Conservation (phyloP, 1,284 basidiomycete genomes). For the Naganishia sp. region DNA sequence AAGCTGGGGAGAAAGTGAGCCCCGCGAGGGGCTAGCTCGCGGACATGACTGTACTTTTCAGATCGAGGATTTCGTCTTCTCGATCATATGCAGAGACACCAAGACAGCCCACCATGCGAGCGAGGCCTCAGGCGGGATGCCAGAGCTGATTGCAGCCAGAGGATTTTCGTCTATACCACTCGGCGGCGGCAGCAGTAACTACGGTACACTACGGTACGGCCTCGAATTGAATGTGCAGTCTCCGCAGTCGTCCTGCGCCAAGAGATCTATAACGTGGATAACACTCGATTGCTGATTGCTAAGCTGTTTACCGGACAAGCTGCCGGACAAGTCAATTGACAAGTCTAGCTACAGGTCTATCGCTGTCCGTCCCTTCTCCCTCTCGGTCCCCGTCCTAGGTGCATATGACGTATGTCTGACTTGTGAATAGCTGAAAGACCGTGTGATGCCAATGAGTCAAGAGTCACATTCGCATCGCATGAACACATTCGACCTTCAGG, state of each 20-base stretch:
- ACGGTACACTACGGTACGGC: background rate
- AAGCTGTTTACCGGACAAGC: too few relatives aligned
- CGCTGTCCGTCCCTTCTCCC: too few relatives aligned
- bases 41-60: conserved; percentile 1
- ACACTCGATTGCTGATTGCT: background rate
- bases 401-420: too few relatives aligned
- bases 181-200: conserved; percentile 2
- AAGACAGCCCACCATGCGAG: background rate
- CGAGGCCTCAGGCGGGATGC: too few relatives aligned
- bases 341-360: too few relatives aligned
- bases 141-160: background rate
- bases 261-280: background rate
- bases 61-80: conserved; percentile 12
- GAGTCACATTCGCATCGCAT: too few relatives aligned
- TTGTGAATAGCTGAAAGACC: too few relatives aligned
- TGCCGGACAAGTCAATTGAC: too few relatives aligned
- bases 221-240: background rate
- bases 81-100: conserved; percentile 6
- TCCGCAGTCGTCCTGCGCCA: conserved; percentile 9
- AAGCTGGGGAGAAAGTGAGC: background rate
- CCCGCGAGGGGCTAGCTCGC: conserved; percentile 5
- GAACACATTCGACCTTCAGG: too few relatives aligned
- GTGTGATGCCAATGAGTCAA: too few relatives aligned
- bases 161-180: background rate
- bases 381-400: too few relatives aligned